These are phyloP conservation scores for Capsicum baccatum DNA, from an alignment of 257 asterid genomes.

Conservation along the genomic window DNA sequence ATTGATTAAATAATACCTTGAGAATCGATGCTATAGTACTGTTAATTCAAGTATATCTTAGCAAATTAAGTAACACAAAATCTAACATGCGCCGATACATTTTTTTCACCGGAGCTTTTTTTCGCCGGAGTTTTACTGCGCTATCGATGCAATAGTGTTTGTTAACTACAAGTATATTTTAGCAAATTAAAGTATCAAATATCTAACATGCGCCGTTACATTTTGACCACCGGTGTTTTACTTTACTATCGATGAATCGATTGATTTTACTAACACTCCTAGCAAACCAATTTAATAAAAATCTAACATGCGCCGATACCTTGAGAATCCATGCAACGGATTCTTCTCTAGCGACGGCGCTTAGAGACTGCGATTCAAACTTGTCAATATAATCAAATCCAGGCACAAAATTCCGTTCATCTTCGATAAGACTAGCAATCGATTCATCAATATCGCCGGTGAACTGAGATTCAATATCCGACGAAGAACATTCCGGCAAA, in stretches of 20 bases:
- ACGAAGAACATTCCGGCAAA: constrained; percentile 75
- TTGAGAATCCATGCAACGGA: constrained; percentile 90
- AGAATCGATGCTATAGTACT: not conserved
- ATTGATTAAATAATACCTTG: not conserved
- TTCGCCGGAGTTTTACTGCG: not conserved
- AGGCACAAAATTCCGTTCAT: constrained; percentile 61
- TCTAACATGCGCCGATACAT: not conserved
- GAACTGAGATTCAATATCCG: constrained; percentile 62
- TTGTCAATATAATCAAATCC: constrained; percentile 46
- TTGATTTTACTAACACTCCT: not conserved
- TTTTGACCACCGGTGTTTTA: not conserved
- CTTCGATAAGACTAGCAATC: constrained; percentile 72
- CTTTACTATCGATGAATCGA: not conserved
- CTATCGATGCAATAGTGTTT: not conserved
- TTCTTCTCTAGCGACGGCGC: constrained; percentile 63
- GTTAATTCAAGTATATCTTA: not conserved
- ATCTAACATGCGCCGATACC: constrained; percentile 51
- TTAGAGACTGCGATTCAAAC: constrained; percentile 55
- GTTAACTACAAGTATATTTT: not conserved
- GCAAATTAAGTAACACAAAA: not conserved
- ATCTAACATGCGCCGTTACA: not conserved
- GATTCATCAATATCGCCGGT: constrained; percentile 68
- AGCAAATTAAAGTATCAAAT: not conserved
- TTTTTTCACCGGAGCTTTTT: not conserved
- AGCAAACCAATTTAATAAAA: not conserved